Evolutionary conservation across 345 rosid species (phyloP).

Genomic region (Mercurialis annua): DNA sequence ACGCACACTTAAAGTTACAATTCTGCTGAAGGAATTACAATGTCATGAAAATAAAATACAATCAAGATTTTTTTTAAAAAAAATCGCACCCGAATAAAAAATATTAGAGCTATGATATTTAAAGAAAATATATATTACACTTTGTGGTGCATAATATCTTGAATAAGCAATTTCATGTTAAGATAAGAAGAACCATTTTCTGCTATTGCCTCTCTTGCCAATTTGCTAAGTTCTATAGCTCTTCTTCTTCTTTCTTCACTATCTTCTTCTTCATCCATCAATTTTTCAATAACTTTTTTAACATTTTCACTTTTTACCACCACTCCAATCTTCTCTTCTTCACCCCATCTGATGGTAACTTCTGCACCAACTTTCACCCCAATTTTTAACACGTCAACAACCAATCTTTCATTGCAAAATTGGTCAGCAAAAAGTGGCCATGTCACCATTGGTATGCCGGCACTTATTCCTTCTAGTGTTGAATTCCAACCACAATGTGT

Average conservation of each 20-base stretch:
- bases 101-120: too few species aligned
- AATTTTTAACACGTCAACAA: conserved; percentile 9
- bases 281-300: background rate
- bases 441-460: conserved; percentile 7
- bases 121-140: too few species aligned
- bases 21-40: too few species aligned
- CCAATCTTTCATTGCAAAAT: conserved; percentile 14
- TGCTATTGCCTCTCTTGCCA: conserved; percentile 13
- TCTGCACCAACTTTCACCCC: conserved; percentile 3
- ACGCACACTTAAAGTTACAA: too few species aligned
- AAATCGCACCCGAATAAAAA: too few species aligned
- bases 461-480: background rate
- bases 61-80: too few species aligned
- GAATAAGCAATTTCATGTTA: conserved; percentile 6
- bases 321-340: conserved; percentile 20
- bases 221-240: background rate
- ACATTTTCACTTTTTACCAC: conserved; percentile 15
- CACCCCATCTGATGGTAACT: conserved; percentile 12
- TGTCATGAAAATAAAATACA: too few species aligned
- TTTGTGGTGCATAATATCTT: background rate
- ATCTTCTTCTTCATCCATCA: conserved; percentile 15
- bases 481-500: conserved; percentile 9
- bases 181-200: conserved; percentile 14
- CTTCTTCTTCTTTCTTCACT: conserved; percentile 13
- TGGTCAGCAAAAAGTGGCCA: conserved; percentile 21